Percentiles rank a stretch among this genome's conserved stretches.
Evolutionary conservation across 2,329 filamentous ascomycete species (phyloP).

Genomic region (Trematosphaeria pertusa): DNA sequence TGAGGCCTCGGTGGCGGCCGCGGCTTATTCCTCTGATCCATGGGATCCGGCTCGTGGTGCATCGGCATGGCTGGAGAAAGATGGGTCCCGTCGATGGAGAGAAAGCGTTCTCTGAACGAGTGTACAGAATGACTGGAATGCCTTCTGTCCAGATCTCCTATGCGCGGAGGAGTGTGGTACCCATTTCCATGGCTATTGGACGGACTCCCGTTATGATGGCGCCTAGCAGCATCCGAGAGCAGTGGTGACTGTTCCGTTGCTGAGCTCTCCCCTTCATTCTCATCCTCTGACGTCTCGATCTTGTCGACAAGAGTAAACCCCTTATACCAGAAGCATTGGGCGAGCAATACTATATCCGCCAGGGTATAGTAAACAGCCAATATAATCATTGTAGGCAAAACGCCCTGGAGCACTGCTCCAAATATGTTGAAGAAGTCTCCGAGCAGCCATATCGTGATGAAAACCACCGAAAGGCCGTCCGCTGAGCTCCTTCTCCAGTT

Average conservation of each 20-base stretch:
- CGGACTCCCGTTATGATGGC: slow-evolving; percentile 30
- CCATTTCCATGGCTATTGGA: slow-evolving; percentile 28
- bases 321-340: slow-evolving; percentile 94
- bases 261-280: slow-evolving; percentile 34
- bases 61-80: slow-evolving; percentile 86
- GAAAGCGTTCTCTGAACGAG: slow-evolving; percentile 55
- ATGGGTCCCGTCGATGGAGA: slow-evolving; percentile 69
- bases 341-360: slow-evolving; percentile 85
- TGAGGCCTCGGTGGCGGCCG: slow-evolving; percentile 49
- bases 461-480: slow-evolving; percentile 87
- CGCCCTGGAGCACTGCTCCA: slow-evolving; percentile 88
- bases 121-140: slow-evolving; percentile 39
- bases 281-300: slow-evolving; percentile 31
- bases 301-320: slow-evolving; percentile 66
- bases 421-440: slow-evolving; percentile 98
- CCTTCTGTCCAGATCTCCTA: slow-evolving; percentile 47
- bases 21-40: slow-evolving; percentile 46
- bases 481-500: slow-evolving; percentile 87
- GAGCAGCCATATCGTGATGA: slow-evolving; percentile 89
- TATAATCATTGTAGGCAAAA: slow-evolving; percentile 94
- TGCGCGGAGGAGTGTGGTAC: slow-evolving; percentile 30
- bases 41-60: slow-evolving; percentile 49
- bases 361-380: slow-evolving; percentile 94
- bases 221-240: slow-evolving; percentile 32
- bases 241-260: slow-evolving; percentile 46